Evolutionary conservation across 1,139 yeast species (phyloP), one percentile per base, ranked within the genome.

Genomic region (Candida anutae): DNA sequence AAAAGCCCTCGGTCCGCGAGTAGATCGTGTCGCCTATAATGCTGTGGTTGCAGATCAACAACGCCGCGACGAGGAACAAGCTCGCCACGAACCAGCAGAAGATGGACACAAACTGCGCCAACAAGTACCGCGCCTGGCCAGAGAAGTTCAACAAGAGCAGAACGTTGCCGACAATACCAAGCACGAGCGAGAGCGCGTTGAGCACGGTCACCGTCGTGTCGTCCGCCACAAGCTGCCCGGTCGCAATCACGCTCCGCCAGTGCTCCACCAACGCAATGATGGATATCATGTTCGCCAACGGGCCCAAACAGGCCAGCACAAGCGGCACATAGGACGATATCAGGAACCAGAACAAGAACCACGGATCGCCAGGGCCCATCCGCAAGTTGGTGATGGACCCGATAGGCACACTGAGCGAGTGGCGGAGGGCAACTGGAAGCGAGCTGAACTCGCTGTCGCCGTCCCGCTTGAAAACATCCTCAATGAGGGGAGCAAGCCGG

Each of bases 251-350:
- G 4, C 50, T 32, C 34, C 81, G 57, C 94, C 94, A 83, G 28
- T 69, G 65, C 34, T 80, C 79, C 0, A 77, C 74, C n/a, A 81
- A 61, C 1, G 88, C 82, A 2, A 80, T 74, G 5, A 81, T 58
- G 0, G 88, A 77, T 23, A 77, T 66, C 65, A 81, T 68, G 40
- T 82, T 82, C 4, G 88, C 77, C 18, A 83, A 45, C 0, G 94
- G 94, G 0, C 93, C 93, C 22, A 78, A 43, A 40, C 88, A 80
- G 1, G 93, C 87, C 0, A 87, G 76, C 3, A 78, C 48, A 11
- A 83, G 64, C 0, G 94, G 94, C 40, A 82, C 67, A 40, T 74
- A 74, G 4, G 80, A 67, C 2, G 85, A 74, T 1, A 77, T 53
- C 11, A 65, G 43, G 42, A 74, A 77, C 87, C 88, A 79, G 18